phyloP scores from a whole-genome alignment of 371 early-diverging fungal genomes.

The Massospora cicadina region DNA sequence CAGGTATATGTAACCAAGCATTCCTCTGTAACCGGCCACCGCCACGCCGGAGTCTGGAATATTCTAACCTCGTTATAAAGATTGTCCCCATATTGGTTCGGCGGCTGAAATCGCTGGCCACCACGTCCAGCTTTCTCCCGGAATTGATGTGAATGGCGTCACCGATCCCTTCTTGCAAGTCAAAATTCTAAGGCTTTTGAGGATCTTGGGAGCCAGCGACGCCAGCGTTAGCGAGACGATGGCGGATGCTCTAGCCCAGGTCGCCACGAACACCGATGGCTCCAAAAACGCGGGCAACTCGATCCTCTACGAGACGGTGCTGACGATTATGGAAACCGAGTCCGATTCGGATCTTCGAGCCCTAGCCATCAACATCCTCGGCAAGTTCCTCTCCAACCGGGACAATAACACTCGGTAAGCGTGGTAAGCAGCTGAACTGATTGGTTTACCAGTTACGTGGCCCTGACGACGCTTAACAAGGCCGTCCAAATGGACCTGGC shows the following conservation, averaged over 20 bases:
- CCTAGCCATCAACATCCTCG: slow-evolving; percentile 90
- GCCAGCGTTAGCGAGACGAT: slow-evolving; percentile 78
- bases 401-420: slow-evolving; percentile 90
- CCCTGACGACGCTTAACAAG: slow-evolving; percentile 78
- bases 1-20: slow-evolving; percentile 23
- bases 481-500: slow-evolving; percentile 74
- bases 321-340: slow-evolving; percentile 89
- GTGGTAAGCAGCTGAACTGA: not conserved
- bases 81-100: slow-evolving; percentile 70
- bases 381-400: slow-evolving; percentile 79
- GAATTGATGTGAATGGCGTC: slow-evolving; percentile 91
- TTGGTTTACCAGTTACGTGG: slow-evolving; percentile 56
- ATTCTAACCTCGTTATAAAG: slow-evolving; percentile 13
- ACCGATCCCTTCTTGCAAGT: slow-evolving; percentile 95
- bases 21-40: not conserved
- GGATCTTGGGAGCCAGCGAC: slow-evolving; percentile 72
- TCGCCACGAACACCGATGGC: slow-evolving; percentile 88
- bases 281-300: slow-evolving; percentile 93
- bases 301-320: slow-evolving; percentile 87
- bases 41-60: too few species aligned
- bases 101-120: slow-evolving; percentile 68
- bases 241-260: slow-evolving; percentile 92
- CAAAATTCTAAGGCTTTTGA: slow-evolving; percentile 74
- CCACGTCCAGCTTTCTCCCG: slow-evolving; percentile 68
- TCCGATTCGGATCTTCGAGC: slow-evolving; percentile 82